Percentiles rank a stretch among this genome's conserved stretches.
Conservation (phyloP, 2,329 filamentous ascomycete species). For the Shiraia sp. region DNA sequence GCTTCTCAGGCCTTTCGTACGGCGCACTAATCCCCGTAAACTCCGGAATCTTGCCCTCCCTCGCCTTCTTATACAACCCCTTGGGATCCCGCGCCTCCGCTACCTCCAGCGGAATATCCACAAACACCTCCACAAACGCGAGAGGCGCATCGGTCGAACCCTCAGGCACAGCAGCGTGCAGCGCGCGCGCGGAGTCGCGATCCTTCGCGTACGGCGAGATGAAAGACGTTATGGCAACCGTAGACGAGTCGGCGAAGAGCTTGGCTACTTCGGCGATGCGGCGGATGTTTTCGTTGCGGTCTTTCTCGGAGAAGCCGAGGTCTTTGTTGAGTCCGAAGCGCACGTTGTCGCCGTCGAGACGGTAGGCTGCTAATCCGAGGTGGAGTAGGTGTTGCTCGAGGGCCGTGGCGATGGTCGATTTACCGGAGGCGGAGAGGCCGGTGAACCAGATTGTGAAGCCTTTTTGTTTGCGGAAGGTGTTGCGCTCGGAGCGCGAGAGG, state of each 20-base stretch:
- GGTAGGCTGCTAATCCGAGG: conserved; percentile 80
- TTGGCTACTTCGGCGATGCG: conserved; percentile 94
- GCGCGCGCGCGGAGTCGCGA: conserved; percentile 75
- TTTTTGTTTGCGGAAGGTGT: conserved; percentile 74
- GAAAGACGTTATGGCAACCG: conserved; percentile 90
- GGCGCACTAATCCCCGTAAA: conserved; percentile 96
- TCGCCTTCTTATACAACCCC: conserved; percentile 96
- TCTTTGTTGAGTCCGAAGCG: conserved; percentile 98
- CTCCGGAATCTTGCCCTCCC: conserved; percentile 91
- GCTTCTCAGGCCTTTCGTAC: conserved; percentile 84
- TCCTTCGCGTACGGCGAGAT: conserved; percentile 94
- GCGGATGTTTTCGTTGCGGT: conserved; percentile 97
- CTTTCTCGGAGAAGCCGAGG: conserved; percentile 88
- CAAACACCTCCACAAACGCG: conserved; percentile 90
- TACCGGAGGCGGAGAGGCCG: conserved; percentile 92
- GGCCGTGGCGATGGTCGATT: conserved; percentile 94
- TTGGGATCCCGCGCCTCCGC: conserved; percentile 96
- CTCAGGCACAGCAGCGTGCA: conserved; percentile 69
- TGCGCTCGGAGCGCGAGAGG: conserved; percentile 77
- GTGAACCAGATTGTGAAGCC: conserved; percentile 98
- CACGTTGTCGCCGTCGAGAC: conserved; percentile 97
- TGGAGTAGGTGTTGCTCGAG: conserved; percentile 97
- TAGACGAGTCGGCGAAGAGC: conserved; percentile 88
- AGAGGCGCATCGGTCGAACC: conserved; percentile 63
- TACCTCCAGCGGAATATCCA: conserved; percentile 88